Evolutionary conservation across 1,284 basidiomycete genomes (phyloP), one percentile per base, ranked within the genome.

Genomic region (Leccinum holopus): DNA sequence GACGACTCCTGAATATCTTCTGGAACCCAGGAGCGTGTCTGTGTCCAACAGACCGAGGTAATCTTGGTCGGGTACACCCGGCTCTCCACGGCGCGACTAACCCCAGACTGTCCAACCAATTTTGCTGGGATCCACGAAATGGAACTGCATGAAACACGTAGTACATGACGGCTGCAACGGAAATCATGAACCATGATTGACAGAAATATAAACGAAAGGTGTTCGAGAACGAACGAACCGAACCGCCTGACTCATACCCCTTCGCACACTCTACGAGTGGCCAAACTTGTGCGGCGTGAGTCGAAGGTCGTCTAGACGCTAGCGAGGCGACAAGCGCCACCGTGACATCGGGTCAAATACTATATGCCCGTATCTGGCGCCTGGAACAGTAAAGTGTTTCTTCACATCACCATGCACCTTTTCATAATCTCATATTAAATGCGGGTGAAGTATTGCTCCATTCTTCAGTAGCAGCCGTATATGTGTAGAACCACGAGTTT

Each of bases 281-380:
- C 63, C 67, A 10, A 71, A 62, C 47, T 72, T 71, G 51, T 60
- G 66, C 10, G 63, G 55, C 3, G 70, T 71, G 4, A 74, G 55
- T 52, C 72, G 70, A 0, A 72, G 60, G 55, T 71, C 70, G 5
- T 64, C 30, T 4, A 73, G 61, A 41, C 72, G 70, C 1, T 66
- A 57, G 1, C 69, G 67, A 18, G 68, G 90, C 0, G 88, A 85
- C 21, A 21, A 21, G 21, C 21, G 21, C 21, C 21, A 21, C 21
- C 21, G 21, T 21, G 21, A 21, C 21, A 21, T 21, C 21, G 21
- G 21, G 21, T 21, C 21, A 21, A 21, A 21, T 21, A 21, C 21
- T 21, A 21, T 21, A 21, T 21, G 21, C 21, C 21, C 21, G 21
- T 21, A 21, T 21, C 21, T 21, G 21, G 21, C 21, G 21, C 21